phyloP scores from a whole-genome alignment of 768 basidiomycete species.

The Dioszegia crocea region DNA sequence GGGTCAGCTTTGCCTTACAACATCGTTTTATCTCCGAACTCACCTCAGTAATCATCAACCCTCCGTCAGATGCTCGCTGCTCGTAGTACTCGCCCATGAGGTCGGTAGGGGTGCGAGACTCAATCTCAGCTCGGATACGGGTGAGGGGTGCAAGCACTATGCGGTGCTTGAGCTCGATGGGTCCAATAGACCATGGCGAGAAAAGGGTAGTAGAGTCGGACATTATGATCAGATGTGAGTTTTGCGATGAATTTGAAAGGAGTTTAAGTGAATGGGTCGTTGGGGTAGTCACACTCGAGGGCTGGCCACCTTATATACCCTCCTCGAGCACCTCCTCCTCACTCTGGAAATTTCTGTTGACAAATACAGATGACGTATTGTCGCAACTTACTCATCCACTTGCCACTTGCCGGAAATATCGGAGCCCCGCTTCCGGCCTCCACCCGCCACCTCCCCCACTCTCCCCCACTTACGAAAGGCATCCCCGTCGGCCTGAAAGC shows the following conservation, averaged over 20 bases:
- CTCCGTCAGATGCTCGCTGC: slow-evolving; percentile 44
- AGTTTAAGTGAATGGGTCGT: too few species aligned
- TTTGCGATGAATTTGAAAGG: neutral
- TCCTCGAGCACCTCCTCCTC: too few species aligned
- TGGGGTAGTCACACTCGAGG: too few species aligned
- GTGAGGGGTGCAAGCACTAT: slow-evolving; percentile 47
- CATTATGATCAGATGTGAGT: neutral
- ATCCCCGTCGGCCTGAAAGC: too few species aligned
- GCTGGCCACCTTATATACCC: too few species aligned
- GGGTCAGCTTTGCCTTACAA: neutral
- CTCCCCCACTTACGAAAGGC: too few species aligned
- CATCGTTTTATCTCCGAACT: neutral
- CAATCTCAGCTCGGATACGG: slow-evolving; percentile 25
- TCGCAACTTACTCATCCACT: too few species aligned
- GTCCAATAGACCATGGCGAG: slow-evolving; percentile 15
- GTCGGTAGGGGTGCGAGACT: slow-evolving; percentile 23
- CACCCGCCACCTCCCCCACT: too few species aligned
- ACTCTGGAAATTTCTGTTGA: too few species aligned
- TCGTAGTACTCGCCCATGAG: slow-evolving; percentile 40
- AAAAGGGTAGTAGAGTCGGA: slow-evolving; percentile 11
- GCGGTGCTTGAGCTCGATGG: slow-evolving; percentile 30
- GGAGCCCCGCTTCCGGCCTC: too few species aligned
- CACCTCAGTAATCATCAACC: slow-evolving; percentile 50
- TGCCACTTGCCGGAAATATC: too few species aligned
- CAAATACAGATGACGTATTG: too few species aligned